These are phyloP conservation scores for Pseudodiploospora longispora DNA, from an alignment of 2,329 filamentous ascomycete species.

Conservation along the genomic window DNA sequence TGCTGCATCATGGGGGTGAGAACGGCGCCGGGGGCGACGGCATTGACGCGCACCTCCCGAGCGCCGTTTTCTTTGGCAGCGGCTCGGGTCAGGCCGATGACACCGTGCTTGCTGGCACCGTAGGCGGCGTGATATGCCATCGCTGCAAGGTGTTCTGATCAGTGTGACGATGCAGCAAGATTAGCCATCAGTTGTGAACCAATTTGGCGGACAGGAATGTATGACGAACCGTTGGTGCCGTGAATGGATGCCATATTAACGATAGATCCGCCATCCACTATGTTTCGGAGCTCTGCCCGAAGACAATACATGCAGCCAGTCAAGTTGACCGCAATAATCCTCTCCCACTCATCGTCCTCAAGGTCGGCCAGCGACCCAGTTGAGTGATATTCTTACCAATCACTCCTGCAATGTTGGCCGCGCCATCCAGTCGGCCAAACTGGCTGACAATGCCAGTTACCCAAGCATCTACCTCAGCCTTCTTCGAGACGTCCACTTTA, in stretches of 20 bases:
- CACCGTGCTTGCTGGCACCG: conserved; percentile 31
- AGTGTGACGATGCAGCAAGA: too few relatives aligned
- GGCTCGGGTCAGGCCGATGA: conserved; percentile 27
- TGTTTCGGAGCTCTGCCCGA: conserved; percentile 34
- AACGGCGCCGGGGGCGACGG: conserved; percentile 40
- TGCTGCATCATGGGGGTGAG: conserved; percentile 42
- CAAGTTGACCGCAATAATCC: conserved; percentile 39
- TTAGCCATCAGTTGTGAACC: too few relatives aligned
- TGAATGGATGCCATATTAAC: conserved; percentile 47
- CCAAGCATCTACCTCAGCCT: conserved; percentile 42
- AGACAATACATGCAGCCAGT: conserved; percentile 45
- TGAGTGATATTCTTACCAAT: conserved; percentile 36
- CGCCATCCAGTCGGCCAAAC: conserved; percentile 45
- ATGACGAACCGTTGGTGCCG: conserved; percentile 33
- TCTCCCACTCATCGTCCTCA: conserved; percentile 40
- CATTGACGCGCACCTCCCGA: conserved; percentile 37
- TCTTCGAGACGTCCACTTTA: conserved; percentile 41
- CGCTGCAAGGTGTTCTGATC: conserved; percentile 15
- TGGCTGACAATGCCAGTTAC: conserved; percentile 36
- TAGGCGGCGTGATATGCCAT: conserved; percentile 28
- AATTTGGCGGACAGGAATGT: not conserved
- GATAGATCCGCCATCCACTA: conserved; percentile 42
- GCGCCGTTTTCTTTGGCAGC: conserved; percentile 32
- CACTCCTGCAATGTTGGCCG: conserved; percentile 48
- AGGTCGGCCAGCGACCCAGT: conserved; percentile 32